Evolutionary conservation across 108 stramenopile species (phyloP), one percentile per base, ranked within the genome.

Genomic region (Pinguiococcus pyrenoidosus): DNA sequence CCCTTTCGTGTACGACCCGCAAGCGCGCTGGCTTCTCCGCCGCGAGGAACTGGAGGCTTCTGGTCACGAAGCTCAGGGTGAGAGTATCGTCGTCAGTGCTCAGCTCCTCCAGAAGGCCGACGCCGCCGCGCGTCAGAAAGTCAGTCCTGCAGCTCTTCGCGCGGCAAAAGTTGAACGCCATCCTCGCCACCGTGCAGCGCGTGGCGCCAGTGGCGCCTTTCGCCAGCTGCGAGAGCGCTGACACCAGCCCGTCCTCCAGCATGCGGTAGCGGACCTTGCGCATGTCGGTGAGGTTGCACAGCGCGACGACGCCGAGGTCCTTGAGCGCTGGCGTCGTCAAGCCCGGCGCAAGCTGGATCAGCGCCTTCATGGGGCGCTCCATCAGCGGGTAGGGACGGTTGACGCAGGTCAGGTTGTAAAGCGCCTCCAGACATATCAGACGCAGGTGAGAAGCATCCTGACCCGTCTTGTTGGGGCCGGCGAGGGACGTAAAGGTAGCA

Each of bases 371-470:
- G 35, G 56, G 43, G 3, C 44, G 40, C 34, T 64, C 62, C 17
- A 64, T 64, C 7, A 22, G 25, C 17, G 20, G n/a, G 33, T 64
- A 64, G 16, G 30, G 52, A 8, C 26, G 23, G 34, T 64, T 54
- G 13, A 64, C 55, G 41, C 62, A 64, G 12, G 62, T 64, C 2
- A 64, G 34, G 32, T 64, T 64, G 44, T 51, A 64, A 25, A 64
- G 54, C 7, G 46, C 62, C 3, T 46, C 33, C 2, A 22, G 33
- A 25, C 54, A 55, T 2, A 36, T 8, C 9, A n/a, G n/a, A n/a
- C n/a, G n/a, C n/a, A n/a, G n/a, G n/a, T n/a, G n/a, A n/a, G n/a
- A n/a, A n/a, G n/a, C n/a, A n/a, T n/a, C n/a, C n/a, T n/a, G n/a
- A n/a, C n/a, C n/a, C n/a, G n/a, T n/a, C n/a, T 51, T 38, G 17